Base-by-base conservation (phyloP, 2,329 filamentous ascomycete species). In the Iodosphaeria phyllophila region DNA sequence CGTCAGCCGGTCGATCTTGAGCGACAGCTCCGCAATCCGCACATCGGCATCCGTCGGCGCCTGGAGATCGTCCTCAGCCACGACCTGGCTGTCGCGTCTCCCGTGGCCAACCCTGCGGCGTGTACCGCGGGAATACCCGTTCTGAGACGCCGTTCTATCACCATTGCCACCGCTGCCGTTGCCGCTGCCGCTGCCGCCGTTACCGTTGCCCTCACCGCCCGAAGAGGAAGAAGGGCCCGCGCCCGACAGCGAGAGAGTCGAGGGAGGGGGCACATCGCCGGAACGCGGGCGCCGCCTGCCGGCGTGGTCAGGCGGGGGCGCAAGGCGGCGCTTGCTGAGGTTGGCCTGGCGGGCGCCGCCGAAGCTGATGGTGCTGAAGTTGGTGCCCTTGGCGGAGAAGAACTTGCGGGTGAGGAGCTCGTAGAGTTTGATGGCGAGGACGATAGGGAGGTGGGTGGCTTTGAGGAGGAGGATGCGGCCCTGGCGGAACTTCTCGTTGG, bases 381-480 rank as follows among this genome's bases (percentile, higher is more conserved):
- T 12, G 31, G 32, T 11, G 32, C 56, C 55, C 25, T 58, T 55
- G 8, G 44, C 37, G 8, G 41, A 32, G 14, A 36, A 36, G 6
- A 51, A 37, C 25, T 49, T 52, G 28, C 46, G 45, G 13, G 48
- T 46, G 22, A 64, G 33, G 37, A 53, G 52, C 47, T 80, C 75
- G 43, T 75, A 82, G n/a, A 59, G 40, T 44, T 65, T 61, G 35
- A 84, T 83, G 22, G 59, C 51, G n/a, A 50, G 64, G 15, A 83
- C 73, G 32, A 79, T 68, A 16, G 77, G 76, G 23, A 67, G 52
- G 37, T 74, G 70, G 0, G 68, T 74, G 4, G 56, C 52, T 36
- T 70, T 69, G 28, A 75, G 56, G n/a, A 74, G 52, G 20, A 64
- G 29, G 31, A 75, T 74, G 22, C 69, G 60, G 11, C 57, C 58